Evolutionary conservation across 345 rosid species (phyloP), one percentile per base, ranked within the genome.

Genomic region (Camelina laxa): DNA sequence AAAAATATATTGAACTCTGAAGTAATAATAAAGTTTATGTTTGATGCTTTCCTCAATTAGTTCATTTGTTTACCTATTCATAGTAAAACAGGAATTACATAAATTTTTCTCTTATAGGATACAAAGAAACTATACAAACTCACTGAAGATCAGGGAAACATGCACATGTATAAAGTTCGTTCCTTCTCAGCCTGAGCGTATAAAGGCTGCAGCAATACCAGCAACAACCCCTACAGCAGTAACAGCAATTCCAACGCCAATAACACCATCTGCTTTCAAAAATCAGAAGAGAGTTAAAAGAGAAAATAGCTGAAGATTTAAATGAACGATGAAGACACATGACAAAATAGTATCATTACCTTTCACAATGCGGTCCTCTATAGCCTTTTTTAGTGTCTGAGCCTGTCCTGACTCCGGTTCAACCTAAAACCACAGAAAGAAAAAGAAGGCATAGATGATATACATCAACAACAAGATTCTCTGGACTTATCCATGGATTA

Each of bases 361-460:
- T 84, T 83, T 89, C 9, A 85, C 86, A 35, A 89, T 83, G 19
- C 77, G 74, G 60, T 88, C 93, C 78, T 91, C 89, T 31, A 91
- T 82, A 47, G 91, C 80, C 73, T 69, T 82, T 82, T 84, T 81
- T 1, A 91, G 90, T 20, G 74, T 44, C 74, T 76, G 73, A 20
- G 97, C 93, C 82, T 89, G 93, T 72, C 87, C 85, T 85, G 89
- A 89, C 47, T 88, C 91, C 24, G 91, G 97, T 61, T 82, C 87
- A 56, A 86, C 79, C 93, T 91, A 80, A 19, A 82, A 55, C 38
- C 38, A 72, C 3, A 64, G 38, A 60, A 66, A 27, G 44, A 39
- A 21, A 57, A 65, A 39, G 36, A 31, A 12, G 1, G 2, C 36
- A 74, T 22, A 19, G 22, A 67, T 39, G 39, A 69, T 3, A 31